Percentiles rank a stretch among this genome's conserved stretches.
Evolutionary conservation across 1,139 yeast genomes (phyloP).

Genomic region (Lodderomyces elongisporus): DNA sequence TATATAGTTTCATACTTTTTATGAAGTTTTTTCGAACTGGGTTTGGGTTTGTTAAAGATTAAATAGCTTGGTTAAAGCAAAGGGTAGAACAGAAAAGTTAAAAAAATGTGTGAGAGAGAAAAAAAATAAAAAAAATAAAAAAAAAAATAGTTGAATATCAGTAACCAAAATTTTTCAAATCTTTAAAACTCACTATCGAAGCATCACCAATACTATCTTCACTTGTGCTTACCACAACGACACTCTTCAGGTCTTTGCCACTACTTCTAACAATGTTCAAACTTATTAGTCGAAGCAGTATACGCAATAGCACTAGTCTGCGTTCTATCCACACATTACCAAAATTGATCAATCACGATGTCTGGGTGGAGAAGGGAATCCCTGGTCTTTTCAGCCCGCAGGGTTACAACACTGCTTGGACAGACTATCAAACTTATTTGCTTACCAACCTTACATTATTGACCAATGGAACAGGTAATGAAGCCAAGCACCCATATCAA

Average conservation of each 20-base stretch:
- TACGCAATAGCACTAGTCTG: slow-evolving; percentile 1
- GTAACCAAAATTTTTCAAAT: too few relatives aligned
- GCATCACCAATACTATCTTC: too few relatives aligned
- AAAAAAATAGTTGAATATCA: not conserved
- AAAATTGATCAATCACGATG: slow-evolving; percentile 38
- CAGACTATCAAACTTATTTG: slow-evolving; percentile 67
- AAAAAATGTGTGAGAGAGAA: too few relatives aligned
- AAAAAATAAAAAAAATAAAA: not conserved
- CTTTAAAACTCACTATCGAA: too few relatives aligned
- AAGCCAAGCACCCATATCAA: slow-evolving; percentile 73
- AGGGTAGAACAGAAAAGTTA: too few relatives aligned
- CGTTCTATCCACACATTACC: slow-evolving; percentile 65
- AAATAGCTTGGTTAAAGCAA: too few relatives aligned
- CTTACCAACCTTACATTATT: slow-evolving; percentile 66
- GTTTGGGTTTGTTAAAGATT: too few relatives aligned
- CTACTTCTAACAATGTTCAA: slow-evolving; percentile 3
- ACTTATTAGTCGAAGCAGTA: slow-evolving; percentile 1
- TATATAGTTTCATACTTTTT: too few relatives aligned
- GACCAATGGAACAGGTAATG: slow-evolving; percentile 77
- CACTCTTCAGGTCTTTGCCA: not conserved
- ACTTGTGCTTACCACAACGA: too few relatives aligned
- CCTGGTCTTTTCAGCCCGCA: slow-evolving; percentile 64
- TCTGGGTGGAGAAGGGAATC: slow-evolving; percentile 41
- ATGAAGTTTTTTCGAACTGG: too few relatives aligned
- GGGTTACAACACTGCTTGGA: slow-evolving; percentile 76